Evolutionary conservation across 1,284 basidiomycete genomes (phyloP), one percentile per base, ranked within the genome.

Genomic region (Anthracocystis setariae): DNA sequence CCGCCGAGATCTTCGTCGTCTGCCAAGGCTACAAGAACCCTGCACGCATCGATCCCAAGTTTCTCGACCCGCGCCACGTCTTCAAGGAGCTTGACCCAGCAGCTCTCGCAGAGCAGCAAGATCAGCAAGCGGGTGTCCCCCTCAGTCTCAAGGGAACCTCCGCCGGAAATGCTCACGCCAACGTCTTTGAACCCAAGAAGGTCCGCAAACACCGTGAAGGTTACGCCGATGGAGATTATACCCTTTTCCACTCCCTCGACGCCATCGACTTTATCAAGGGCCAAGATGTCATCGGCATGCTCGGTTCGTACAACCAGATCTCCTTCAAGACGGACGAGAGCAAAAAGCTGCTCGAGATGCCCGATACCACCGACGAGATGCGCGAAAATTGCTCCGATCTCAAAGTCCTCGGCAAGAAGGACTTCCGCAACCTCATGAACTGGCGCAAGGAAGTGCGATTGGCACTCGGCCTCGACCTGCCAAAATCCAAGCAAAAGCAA

Each of bases 1-100:
- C 96, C 45, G 96, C 96, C 8, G 96, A 99, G 85, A 98, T 98
- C 82, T 99, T 98, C 86, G 96, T 99, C 77, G 93, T 98, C 53
- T 99, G 96, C 85, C 91, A 91, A 71, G 92, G 93, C 62, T 99
- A 93, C 86, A 88, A 94, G 73, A 93, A 94, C 4, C 96, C 96
- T 4, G 93, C 93, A 83, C 88, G 91, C 80, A 95, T 98, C 78
- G 96, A 99, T 82, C 94, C 96, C 39, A 96, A 95, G 85, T 98
- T 99, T 85, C 89, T 99, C 71, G 95, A 98, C 82, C 93, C 96
- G 10, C 92, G 90, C 82, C 92, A 98, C 80, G 96, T 98, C 63
- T 99, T 99, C 88, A 96, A 98, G 84, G 96, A 98, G 70, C 80
- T 88, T 8, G 84, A 87, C 33, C 84, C 86, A n/a, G 46, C 64